Percentiles rank a stretch among this genome's conserved stretches.
Conservation (phyloP, 2,329 filamentous ascomycete species). For the Fusarium temperatum region DNA sequence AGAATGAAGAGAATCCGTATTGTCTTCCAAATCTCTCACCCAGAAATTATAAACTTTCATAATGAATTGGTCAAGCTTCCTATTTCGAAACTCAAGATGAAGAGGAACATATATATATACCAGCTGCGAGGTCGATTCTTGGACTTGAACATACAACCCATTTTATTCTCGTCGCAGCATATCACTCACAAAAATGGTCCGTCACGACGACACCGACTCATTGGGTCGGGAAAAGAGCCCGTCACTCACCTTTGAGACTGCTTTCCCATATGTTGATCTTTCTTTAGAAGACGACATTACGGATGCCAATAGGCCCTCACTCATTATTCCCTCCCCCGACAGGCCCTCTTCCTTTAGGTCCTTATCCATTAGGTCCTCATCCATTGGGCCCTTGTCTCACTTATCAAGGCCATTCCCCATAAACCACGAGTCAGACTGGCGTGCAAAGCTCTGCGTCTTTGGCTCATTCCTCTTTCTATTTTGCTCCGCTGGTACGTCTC, state of each 20-base stretch:
- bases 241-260: not conserved
- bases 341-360: not conserved
- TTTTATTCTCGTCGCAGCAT: not conserved
- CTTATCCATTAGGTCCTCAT: not conserved
- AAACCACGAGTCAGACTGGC: conserved; percentile 10
- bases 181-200: not conserved
- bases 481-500: not conserved
- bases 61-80: not conserved
- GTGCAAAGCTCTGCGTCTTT: conserved; percentile 24
- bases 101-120: not conserved
- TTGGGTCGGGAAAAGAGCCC: not conserved
- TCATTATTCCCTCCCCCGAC: not conserved
- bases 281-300: not conserved
- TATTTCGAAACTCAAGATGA: not conserved
- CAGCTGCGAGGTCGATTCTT: not conserved
- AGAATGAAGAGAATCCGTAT: accelerated
- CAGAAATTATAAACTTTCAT: too few species aligned
- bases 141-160: too few species aligned
- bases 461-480: conserved; percentile 25
- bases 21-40: accelerated
- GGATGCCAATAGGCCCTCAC: not conserved
- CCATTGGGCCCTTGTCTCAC: not conserved
- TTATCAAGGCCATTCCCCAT: not conserved
- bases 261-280: not conserved
- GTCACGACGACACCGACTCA: not conserved